These are phyloP conservation scores for Aeschynomene evenia DNA, from an alignment of 306 rosid genomes.

Conservation along the genomic window DNA sequence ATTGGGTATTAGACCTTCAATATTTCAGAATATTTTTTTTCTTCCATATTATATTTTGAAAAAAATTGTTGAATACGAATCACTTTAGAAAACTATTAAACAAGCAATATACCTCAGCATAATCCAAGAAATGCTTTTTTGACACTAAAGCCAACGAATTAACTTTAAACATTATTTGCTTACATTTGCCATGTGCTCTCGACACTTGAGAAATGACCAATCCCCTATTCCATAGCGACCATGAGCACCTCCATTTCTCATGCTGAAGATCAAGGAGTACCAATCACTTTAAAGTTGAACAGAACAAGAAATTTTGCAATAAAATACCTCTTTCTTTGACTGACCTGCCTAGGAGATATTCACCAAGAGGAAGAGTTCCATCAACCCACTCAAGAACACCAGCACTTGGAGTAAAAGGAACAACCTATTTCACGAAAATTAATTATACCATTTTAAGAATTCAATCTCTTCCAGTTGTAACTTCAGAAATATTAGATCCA, in stretches of 20 bases:
- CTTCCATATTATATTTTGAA: background rate
- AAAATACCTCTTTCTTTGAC: slow-evolving; percentile 26
- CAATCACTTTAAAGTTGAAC: slow-evolving; percentile 19
- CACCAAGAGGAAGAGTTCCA: slow-evolving; percentile 94
- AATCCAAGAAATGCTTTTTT: background rate
- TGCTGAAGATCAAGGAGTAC: slow-evolving; percentile 47
- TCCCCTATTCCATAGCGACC: slow-evolving; percentile 82
- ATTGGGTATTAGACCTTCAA: background rate
- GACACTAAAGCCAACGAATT: background rate
- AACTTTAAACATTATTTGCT: slow-evolving; percentile 32
- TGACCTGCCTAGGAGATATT: slow-evolving; percentile 90
- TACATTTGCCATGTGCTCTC: slow-evolving; percentile 74
- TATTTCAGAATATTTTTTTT: background rate
- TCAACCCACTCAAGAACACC: slow-evolving; percentile 99
- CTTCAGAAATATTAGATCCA: background rate
- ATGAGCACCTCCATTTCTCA: slow-evolving; percentile 85
- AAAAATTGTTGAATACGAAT: background rate
- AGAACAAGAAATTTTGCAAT: slow-evolving; percentile 13
- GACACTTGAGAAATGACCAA: slow-evolving; percentile 79
- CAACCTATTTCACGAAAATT: slow-evolving; percentile 55
- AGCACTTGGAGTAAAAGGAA: slow-evolving; percentile 98
- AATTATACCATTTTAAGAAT: background rate
- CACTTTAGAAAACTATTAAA: slow-evolving; percentile 10
- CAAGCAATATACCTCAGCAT: slow-evolving; percentile 13
- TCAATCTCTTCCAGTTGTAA: slow-evolving; percentile 1